phyloP scores from a whole-genome alignment of 2,329 filamentous ascomycete genomes.

The Pseudohalonectria lignicola region DNA sequence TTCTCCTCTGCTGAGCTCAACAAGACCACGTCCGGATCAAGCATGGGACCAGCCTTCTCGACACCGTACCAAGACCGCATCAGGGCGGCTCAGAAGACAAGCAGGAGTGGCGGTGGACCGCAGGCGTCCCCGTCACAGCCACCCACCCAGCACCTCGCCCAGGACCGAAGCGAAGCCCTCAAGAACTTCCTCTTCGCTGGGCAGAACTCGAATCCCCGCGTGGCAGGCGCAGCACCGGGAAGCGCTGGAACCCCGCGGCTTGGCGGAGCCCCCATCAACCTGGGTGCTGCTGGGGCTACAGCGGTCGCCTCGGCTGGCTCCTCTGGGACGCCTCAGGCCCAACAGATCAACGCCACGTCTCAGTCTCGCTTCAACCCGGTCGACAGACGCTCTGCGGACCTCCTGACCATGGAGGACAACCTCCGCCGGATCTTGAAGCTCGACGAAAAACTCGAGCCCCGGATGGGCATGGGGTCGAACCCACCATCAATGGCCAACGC shows the following conservation, averaged over 20 bases:
- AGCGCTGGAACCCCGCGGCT: too few relatives aligned
- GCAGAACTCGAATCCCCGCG: constrained; percentile 14
- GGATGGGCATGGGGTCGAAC: constrained; percentile 4
- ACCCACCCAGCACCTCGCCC: constrained; percentile 11
- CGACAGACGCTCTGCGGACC: constrained; percentile 19
- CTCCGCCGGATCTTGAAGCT: constrained; percentile 41
- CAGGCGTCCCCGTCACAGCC: constrained; percentile 3
- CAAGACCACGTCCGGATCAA: constrained; percentile 38
- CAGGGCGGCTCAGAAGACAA: constrained; percentile 34
- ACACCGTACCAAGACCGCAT: constrained; percentile 54
- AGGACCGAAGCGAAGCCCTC: constrained; percentile 35
- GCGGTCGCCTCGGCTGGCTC: background rate
- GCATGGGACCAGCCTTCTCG: constrained; percentile 56
- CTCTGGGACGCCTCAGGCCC: background rate
- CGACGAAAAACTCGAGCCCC: constrained; percentile 8
- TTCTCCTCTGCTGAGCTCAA: constrained; percentile 63
- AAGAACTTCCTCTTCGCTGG: constrained; percentile 45
- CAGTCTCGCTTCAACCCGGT: constrained; percentile 7
- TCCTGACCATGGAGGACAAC: constrained; percentile 40
- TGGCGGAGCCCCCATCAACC: too few relatives aligned
- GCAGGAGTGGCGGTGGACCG: constrained; percentile 11
- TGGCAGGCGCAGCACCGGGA: too few relatives aligned
- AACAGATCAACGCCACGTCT: constrained; percentile 5
- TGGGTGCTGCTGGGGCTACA: constrained; percentile 3
- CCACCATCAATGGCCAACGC: constrained; percentile 1